Percentiles rank a stretch among this genome's conserved stretches.
phyloP scores from a whole-genome alignment of 768 basidiomycete species.

The Tulasnella calospora region DNA sequence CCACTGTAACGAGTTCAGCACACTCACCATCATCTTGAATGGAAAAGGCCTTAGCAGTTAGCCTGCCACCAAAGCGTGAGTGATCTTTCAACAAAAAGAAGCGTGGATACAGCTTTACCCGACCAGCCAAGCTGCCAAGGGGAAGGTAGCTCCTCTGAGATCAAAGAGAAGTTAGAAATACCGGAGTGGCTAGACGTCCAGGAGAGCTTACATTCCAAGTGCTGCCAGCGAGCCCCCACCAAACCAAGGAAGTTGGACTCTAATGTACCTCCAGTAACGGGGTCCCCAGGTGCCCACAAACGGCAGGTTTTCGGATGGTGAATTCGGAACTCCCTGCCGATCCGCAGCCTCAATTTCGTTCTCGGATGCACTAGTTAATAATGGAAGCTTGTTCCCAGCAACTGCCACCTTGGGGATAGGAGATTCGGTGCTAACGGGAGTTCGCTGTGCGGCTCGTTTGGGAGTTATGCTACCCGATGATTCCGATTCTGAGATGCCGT shows the following conservation, averaged over 20 bases:
- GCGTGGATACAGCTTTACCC: conserved; percentile 31
- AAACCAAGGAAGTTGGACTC: background rate
- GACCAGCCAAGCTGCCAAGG: conserved; percentile 33
- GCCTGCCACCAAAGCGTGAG: background rate
- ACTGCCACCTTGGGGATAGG: background rate
- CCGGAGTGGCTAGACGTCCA: background rate
- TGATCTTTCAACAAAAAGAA: background rate
- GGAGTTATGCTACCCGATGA: background rate
- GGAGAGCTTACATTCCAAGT: background rate
- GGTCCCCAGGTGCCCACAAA: background rate
- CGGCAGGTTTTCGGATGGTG: background rate
- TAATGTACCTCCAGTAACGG: background rate
- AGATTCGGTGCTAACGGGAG: background rate
- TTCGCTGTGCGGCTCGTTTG: background rate
- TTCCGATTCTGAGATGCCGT: background rate
- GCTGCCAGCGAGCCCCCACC: background rate
- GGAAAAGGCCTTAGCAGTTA: background rate
- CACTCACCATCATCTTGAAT: background rate
- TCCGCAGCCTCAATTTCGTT: background rate
- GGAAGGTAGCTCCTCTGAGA: conserved; percentile 28
- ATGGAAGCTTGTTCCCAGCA: too few species aligned
- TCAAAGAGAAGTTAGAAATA: background rate
- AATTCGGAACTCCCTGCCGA: background rate
- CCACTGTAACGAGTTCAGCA: background rate
- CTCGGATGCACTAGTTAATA: background rate